phyloP scores from a whole-genome alignment of 768 basidiomycete species.

The Kwoniella newhampshirensis region DNA sequence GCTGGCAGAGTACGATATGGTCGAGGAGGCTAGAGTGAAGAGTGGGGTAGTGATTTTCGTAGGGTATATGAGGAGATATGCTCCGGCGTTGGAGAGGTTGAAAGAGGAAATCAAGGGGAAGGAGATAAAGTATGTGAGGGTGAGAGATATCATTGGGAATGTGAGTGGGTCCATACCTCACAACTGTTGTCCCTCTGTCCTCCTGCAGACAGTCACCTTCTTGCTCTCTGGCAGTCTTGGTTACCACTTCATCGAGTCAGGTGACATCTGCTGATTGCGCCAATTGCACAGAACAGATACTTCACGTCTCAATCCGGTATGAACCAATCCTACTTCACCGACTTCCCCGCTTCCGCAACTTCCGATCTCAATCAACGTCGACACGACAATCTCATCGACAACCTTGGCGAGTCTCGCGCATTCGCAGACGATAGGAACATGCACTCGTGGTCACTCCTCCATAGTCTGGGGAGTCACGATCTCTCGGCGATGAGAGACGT shows the following conservation, averaged over 20 bases:
- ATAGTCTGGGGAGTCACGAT: slow-evolving; percentile 40
- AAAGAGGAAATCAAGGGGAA: slow-evolving; percentile 39
- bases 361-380: slow-evolving; percentile 12
- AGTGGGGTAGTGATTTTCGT: slow-evolving; percentile 37
- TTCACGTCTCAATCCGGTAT: slow-evolving; percentile 41
- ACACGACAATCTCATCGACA: slow-evolving; percentile 15
- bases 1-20: slow-evolving; percentile 31
- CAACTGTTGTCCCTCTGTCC: no score
- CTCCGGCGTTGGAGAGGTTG: slow-evolving; percentile 33
- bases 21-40: slow-evolving; percentile 32
- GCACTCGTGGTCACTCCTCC: slow-evolving; percentile 33
- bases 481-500: slow-evolving; percentile 45
- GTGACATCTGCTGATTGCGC: background rate
- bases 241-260: no score
- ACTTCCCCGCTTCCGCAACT: slow-evolving; percentile 21
- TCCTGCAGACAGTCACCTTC: no score
- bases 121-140: slow-evolving; percentile 36
- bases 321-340: slow-evolving; percentile 29
- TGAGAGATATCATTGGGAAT: slow-evolving; percentile 43
- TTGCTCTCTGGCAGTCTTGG: no score
- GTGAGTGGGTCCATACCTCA: slow-evolving; percentile 21
- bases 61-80: slow-evolving; percentile 51
- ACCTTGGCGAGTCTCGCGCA: slow-evolving; percentile 22
- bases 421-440: slow-evolving; percentile 8
- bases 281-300: slow-evolving; percentile 20